Evolutionary conservation across 352 stramenopile species (phyloP).

Genomic region (Phytophthora palmivora): DNA sequence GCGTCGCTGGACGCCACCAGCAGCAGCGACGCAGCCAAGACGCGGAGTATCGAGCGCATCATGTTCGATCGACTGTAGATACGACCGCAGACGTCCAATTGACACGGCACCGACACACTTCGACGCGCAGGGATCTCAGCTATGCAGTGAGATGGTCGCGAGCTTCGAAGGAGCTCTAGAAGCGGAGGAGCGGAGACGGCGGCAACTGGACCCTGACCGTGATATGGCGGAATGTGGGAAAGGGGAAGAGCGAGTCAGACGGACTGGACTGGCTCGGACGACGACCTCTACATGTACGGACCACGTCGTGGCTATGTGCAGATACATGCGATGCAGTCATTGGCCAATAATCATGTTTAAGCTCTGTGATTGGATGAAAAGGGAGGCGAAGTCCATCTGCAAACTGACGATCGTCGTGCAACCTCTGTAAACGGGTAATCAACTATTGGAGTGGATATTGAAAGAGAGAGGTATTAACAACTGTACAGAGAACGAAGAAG

Average conservation of each 20-base stretch:
- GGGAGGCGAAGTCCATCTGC: background rate
- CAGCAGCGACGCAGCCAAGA: background rate
- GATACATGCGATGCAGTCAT: background rate
- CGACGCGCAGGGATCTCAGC: conserved; percentile 9
- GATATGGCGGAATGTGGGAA: conserved; percentile 33
- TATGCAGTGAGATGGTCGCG: conserved; percentile 14
- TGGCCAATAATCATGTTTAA: background rate
- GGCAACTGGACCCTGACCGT: conserved; percentile 1
- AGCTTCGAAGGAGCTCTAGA: conserved; percentile 11
- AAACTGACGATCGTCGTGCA: background rate
- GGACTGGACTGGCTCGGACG: conserved; percentile 31
- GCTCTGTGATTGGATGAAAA: conserved; percentile 9
- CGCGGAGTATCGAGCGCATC: conserved; percentile 11
- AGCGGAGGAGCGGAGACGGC: conserved; percentile 10
- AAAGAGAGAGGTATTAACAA: background rate
- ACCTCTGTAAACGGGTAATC: background rate
- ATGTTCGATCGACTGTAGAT: background rate
- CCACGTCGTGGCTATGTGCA: conserved; percentile 2
- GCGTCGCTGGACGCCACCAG: conserved; percentile 15
- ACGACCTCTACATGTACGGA: conserved; percentile 9
- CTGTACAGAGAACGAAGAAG: background rate
- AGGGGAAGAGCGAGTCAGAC: conserved; percentile 31
- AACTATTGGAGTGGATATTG: background rate
- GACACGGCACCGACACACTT: conserved; percentile 3
- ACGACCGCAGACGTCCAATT: background rate